Base-by-base conservation (phyloP, 1,284 basidiomycete genomes). In the Ceratorhiza oryzae-sativae region DNA sequence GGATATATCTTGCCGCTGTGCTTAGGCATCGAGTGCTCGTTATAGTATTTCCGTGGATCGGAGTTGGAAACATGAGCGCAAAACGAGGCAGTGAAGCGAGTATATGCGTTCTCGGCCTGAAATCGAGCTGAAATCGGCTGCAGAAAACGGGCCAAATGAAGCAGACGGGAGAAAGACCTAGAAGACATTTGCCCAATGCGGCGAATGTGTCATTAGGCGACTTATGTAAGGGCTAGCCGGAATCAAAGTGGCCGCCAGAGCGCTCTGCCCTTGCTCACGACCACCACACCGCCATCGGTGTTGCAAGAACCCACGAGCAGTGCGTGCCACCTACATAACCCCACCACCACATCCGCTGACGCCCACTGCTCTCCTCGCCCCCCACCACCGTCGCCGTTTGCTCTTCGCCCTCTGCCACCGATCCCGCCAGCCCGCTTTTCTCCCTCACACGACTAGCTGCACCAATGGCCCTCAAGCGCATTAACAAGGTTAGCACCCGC, bases 401-500 rank as follows among this genome's bases (percentile, higher is more conserved):
- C 23, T 23, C 56, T 70, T 70, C 65, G 65, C 65, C 65, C 65
- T 70, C 65, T 70, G 41, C 65, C 65, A 70, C 65, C 51, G 27
- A 32, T 36, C 39, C 39, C 56, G 15, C 25, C 32, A 70, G 65
- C 30, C 25, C 53, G 34, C 65, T 70, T 70, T 70, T 70, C 45
- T 53, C 48, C 49, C 49, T 55, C 39, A 58, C 53, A 58, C 51
- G 41, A 46, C 46, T 27, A 32, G 32, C 55, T 56, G 39, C 48
- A 46, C 12, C 27, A 39, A 97, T 97, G 95, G 95, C 95, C 80
- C 87, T 97, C 78, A 97, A 96, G 87, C 95, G 95, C 87, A 98
- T 98, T 86, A 97, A 95, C 92, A 97, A 97, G 91, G 95, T 95
- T 75, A 72, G 88, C 78, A 8, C 13, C 15, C 27, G 36, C 23